Base-by-base conservation (phyloP, 352 stramenopile species). In the Globisporangium spiculum region DNA sequence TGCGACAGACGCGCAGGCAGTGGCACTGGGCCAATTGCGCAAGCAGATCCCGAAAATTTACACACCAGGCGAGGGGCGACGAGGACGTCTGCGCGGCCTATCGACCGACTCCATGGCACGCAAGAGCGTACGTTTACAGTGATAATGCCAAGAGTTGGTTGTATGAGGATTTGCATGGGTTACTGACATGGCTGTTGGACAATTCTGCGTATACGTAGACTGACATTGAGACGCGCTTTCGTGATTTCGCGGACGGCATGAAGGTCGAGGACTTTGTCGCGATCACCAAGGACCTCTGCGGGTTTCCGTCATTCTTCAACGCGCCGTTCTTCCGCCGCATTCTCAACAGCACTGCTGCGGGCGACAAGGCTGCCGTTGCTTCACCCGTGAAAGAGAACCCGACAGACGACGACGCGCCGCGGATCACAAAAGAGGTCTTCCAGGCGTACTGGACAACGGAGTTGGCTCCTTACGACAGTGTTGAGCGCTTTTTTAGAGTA, bases 291-390 rank as follows among this genome's bases (percentile, higher is more conserved):
- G 97, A 98, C 64, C 79, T 99, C 20, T 99, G 96, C 75, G 88
- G 91, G 9, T 98, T 99, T 76, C 97, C 97, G n/a, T 98, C 94
- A 24, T 99, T 99, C 79, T 99, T 99, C 75, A 99, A 99, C 73
- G 90, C 91, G 36, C 95, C 97, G 53, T 90, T 99, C 38, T 99
- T 98, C 75, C 79, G 89, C 53, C 85, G 97, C 6, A 98, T 99
- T 59, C 63, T 88, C 18, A 68, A 30, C 30, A 60, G 55, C 55
- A 58, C 22, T 22, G 6, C 24, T 30, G 38, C 52, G 32, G 63
- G 71, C 27, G 46, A 48, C 50, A 41, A 68, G 48, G 68, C 27
- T 56, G 50, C n/a, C 12, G 56, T 34, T 4, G 32, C 7, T 50
- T 34, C 59, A 2, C 57, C 24, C 6, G 2, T 14, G 24, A 22